These are phyloP conservation scores for Dothidotthia symphoricarpi DNA, from an alignment of 2,329 filamentous ascomycete species.

Conservation along the genomic window DNA sequence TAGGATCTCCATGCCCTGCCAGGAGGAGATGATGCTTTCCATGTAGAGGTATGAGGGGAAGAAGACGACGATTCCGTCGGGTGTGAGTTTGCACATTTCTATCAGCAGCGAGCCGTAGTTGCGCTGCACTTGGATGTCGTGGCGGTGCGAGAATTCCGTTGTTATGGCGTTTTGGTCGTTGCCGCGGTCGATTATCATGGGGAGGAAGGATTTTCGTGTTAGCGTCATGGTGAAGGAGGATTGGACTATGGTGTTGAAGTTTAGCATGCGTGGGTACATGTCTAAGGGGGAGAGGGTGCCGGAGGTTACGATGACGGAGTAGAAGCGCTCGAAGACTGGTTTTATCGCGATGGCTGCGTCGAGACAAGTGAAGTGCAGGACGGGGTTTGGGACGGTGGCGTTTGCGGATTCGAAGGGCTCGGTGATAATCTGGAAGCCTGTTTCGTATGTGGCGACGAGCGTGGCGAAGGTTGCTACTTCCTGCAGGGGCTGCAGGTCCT, in stretches of 20 bases:
- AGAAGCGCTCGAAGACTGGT: slow-evolving; percentile 95
- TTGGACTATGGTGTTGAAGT: slow-evolving; percentile 87
- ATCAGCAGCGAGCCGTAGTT: slow-evolving; percentile 94
- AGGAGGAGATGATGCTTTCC: slow-evolving; percentile 98
- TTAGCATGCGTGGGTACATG: slow-evolving; percentile 99
- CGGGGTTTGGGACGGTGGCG: slow-evolving; percentile 90
- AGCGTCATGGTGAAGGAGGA: slow-evolving; percentile 98
- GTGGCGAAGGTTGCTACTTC: slow-evolving; percentile 98
- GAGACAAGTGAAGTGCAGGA: slow-evolving; percentile 95
- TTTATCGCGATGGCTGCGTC: slow-evolving; percentile 98
- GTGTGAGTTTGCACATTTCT: slow-evolving; percentile 93
- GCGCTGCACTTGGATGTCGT: slow-evolving; percentile 92
- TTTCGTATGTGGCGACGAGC: slow-evolving; percentile 93
- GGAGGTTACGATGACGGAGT: slow-evolving; percentile 96
- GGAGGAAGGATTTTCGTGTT: slow-evolving; percentile 88
- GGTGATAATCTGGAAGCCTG: slow-evolving; percentile 91
- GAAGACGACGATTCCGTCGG: slow-evolving; percentile 97
- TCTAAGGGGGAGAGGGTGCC: slow-evolving; percentile 95
- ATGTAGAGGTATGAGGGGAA: slow-evolving; percentile 99
- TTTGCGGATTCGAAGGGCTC: slow-evolving; percentile 96
- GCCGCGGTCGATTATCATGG: slow-evolving; percentile 94
- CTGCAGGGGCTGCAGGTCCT: slow-evolving; percentile 95
- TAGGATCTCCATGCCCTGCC: slow-evolving; percentile 97
- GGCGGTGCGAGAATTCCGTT: slow-evolving; percentile 90
- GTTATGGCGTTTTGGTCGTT: slow-evolving; percentile 92